Percentiles rank a stretch among this genome's conserved stretches.
These are phyloP conservation scores for Schizopora paradoxa DNA, from an alignment of 1,284 basidiomycete species.

Conservation along the genomic window DNA sequence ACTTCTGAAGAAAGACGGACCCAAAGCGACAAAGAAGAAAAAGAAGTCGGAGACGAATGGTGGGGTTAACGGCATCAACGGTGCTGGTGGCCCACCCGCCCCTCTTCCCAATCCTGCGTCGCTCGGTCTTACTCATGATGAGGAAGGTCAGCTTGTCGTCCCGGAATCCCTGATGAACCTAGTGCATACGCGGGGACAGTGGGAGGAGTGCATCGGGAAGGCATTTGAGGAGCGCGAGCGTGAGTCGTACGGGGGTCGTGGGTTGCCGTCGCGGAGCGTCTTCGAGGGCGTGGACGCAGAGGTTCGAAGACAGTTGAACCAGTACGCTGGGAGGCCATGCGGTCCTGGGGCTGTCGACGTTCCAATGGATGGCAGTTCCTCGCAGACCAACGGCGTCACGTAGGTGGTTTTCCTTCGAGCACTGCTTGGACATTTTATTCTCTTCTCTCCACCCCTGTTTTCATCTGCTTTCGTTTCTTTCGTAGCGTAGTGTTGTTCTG, in stretches of 20 bases:
- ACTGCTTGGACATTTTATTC: neutral
- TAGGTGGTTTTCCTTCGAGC: neutral
- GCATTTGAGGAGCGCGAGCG: constrained; percentile 64
- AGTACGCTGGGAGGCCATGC: constrained; percentile 2
- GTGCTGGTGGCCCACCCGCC: constrained; percentile 23
- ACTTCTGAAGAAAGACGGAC: constrained; percentile 68
- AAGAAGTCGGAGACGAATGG: constrained; percentile 40
- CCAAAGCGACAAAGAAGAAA: constrained; percentile 66
- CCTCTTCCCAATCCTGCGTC: constrained; percentile 55
- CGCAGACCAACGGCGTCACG: constrained; percentile 22
- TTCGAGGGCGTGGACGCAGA: constrained; percentile 71
- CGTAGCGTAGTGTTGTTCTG: neutral
- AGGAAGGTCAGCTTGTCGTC: constrained; percentile 60
- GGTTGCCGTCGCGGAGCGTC: constrained; percentile 68
- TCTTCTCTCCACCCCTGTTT: neutral
- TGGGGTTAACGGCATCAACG: constrained; percentile 16
- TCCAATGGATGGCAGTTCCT: constrained; percentile 21
- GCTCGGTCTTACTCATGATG: constrained; percentile 60
- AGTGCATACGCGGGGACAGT: constrained; percentile 64
- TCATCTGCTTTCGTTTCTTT: neutral
- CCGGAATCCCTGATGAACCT: constrained; percentile 65
- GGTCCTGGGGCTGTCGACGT: neutral
- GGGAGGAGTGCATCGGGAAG: constrained; percentile 65
- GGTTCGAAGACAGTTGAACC: constrained; percentile 35
- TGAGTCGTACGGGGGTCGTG: constrained; percentile 59